Conservation (phyloP, 495 filamentous ascomycete genomes). For the Aspergillus bertholletiae region DNA sequence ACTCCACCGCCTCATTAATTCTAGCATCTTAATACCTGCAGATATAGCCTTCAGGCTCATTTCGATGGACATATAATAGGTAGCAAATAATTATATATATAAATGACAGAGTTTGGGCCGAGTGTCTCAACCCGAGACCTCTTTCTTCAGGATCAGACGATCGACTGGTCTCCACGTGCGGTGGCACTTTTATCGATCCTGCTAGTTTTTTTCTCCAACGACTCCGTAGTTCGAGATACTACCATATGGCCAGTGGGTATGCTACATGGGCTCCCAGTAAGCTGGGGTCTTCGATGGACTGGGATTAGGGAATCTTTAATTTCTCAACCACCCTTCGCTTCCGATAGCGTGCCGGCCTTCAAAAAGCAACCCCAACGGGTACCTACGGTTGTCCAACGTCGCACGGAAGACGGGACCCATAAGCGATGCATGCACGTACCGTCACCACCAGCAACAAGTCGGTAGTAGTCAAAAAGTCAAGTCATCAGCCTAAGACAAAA, state of each 20-base stretch:
- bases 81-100: too few species aligned
- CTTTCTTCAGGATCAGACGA: slow-evolving; percentile 16
- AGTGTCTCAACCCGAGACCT: neutral
- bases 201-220: slow-evolving; percentile 13
- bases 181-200: slow-evolving; percentile 28
- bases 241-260: slow-evolving; percentile 3
- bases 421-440: too few species aligned
- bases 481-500: too few species aligned
- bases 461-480: too few species aligned
- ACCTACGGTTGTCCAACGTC: neutral
- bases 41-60: neutral
- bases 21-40: neutral
- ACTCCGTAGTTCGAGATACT: neutral
- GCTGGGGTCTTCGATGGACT: neutral
- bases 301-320: neutral
- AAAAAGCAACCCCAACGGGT: neutral
- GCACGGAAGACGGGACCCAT: too few species aligned
- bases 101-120: neutral
- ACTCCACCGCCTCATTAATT: neutral
- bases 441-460: too few species aligned
- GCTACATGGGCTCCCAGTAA: neutral
- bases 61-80: too few species aligned
- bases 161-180: slow-evolving; percentile 23
- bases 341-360: too few species aligned
- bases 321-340: neutral